phyloP scores from a whole-genome alignment of 73 alveolate species.

The Blepharisma stoltei region DNA sequence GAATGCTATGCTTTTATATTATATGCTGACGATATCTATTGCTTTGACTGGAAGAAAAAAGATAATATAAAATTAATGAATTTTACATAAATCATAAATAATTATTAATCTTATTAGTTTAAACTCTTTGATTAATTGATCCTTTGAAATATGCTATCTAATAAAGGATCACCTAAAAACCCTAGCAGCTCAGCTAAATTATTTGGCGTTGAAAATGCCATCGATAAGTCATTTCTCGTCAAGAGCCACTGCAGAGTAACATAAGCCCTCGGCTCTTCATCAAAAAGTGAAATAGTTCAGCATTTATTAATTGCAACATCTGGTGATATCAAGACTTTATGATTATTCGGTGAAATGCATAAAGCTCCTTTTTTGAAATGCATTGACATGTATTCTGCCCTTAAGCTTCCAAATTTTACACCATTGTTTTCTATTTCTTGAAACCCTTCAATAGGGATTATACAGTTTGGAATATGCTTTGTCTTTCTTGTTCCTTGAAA shows the following conservation, averaged over 20 bases:
- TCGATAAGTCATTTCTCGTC: too few relatives aligned
- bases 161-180: too few relatives aligned
- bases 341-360: slow-evolving; percentile 28
- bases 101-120: too few relatives aligned
- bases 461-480: slow-evolving; percentile 15
- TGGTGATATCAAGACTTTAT: background rate
- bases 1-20: too few relatives aligned
- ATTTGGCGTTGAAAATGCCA: too few relatives aligned
- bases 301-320: background rate
- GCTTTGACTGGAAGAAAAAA: too few relatives aligned
- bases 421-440: background rate
- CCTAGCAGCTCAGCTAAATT: too few relatives aligned
- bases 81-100: too few relatives aligned
- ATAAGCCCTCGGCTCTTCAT: slow-evolving; percentile 3
- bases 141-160: too few relatives aligned
- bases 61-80: too few relatives aligned
- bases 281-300: slow-evolving; percentile 10
- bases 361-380: slow-evolving; percentile 17
- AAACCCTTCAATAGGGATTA: slow-evolving; percentile 15
- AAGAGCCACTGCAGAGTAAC: slow-evolving; percentile 24
- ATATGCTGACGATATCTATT: too few relatives aligned
- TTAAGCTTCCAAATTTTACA: background rate
- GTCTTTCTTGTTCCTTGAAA: background rate
- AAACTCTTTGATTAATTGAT: too few relatives aligned
- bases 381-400: slow-evolving; percentile 23